A percentile compares a stretch with the other conserved stretches of the same genome.
Conservation (phyloP, 2,329 filamentous ascomycete species). For the Seiridium cupressi region DNA sequence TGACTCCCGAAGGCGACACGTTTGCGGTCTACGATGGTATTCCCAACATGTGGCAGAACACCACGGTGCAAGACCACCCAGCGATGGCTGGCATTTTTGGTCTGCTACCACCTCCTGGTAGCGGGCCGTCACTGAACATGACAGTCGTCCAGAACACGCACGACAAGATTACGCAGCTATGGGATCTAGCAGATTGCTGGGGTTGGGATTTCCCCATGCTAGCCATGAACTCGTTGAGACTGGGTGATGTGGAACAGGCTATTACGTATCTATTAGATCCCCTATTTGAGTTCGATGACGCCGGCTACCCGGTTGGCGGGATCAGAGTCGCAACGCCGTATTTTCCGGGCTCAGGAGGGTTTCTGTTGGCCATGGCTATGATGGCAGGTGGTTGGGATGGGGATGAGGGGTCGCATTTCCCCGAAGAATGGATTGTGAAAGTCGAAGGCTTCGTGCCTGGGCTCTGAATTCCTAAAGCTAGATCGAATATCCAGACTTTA, state of each 20-base stretch:
- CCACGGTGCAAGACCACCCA: constrained; percentile 38
- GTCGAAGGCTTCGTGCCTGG: constrained; percentile 46
- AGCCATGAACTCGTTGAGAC: constrained; percentile 40
- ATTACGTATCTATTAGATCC: constrained; percentile 44
- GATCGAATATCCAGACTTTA: neutral
- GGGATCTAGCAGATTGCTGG: constrained; percentile 38
- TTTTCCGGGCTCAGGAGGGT: constrained; percentile 48
- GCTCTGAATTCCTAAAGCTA: constrained; percentile 17
- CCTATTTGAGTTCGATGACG: constrained; percentile 53
- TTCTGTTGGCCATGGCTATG: constrained; percentile 54
- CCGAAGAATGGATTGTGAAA: constrained; percentile 43
- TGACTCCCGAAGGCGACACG: constrained; percentile 47
- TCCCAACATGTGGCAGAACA: constrained; percentile 38
- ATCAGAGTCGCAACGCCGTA: constrained; percentile 55
- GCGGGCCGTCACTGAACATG: constrained; percentile 31
- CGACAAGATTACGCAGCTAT: constrained; percentile 33
- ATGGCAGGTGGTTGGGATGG: constrained; percentile 58
- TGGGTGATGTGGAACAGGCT: constrained; percentile 36
- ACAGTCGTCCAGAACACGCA: constrained; percentile 35
- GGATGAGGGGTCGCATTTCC: constrained; percentile 42
- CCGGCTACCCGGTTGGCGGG: constrained; percentile 53
- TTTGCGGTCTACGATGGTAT: constrained; percentile 56
- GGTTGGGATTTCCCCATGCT: constrained; percentile 45
- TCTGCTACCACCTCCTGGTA: constrained; percentile 37
- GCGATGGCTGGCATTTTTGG: constrained; percentile 42